phyloP scores from a whole-genome alignment of 1,284 basidiomycete species.

The Pascua sp. region DNA sequence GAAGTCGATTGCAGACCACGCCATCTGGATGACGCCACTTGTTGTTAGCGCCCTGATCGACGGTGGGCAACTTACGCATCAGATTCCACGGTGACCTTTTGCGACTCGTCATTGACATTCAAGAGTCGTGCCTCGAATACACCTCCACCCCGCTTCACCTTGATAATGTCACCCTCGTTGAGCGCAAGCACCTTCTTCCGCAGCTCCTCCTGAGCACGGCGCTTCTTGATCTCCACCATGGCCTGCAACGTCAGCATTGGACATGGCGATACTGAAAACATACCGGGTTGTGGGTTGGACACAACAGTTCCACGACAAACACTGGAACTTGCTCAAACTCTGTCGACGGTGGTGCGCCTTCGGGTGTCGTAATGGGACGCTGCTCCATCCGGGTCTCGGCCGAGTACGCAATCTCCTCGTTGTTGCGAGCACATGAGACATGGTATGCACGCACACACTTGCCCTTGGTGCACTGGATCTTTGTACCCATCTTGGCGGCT shows the following conservation, averaged over 20 bases:
- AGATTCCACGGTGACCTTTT: constrained; percentile 52
- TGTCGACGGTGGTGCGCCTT: not conserved
- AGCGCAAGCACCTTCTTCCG: constrained; percentile 62
- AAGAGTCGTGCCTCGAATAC: constrained; percentile 74
- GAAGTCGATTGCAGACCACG: constrained; percentile 18
- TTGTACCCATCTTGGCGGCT: constrained; percentile 74
- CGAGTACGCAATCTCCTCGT: constrained; percentile 24
- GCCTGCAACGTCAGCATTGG: constrained; percentile 45
- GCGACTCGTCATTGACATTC: constrained; percentile 63
- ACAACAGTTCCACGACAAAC: constrained; percentile 67
- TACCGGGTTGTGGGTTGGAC: constrained; percentile 71
- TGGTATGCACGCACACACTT: constrained; percentile 92
- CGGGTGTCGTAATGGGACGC: not conserved
- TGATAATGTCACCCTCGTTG: constrained; percentile 66
- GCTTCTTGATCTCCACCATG: constrained; percentile 57
- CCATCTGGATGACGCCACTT: not conserved
- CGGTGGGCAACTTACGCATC: too few species aligned
- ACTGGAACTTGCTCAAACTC: constrained; percentile 53
- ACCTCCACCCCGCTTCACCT: constrained; percentile 71
- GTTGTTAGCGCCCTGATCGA: too few species aligned
- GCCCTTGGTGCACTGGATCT: constrained; percentile 86
- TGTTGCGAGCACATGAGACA: constrained; percentile 70
- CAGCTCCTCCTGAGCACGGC: constrained; percentile 58
- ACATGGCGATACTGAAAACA: too few species aligned
- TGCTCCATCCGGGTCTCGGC: constrained; percentile 12